Base-by-base conservation (phyloP, 805 yeast genomes). In the Candida xiaguanensis region DNA sequence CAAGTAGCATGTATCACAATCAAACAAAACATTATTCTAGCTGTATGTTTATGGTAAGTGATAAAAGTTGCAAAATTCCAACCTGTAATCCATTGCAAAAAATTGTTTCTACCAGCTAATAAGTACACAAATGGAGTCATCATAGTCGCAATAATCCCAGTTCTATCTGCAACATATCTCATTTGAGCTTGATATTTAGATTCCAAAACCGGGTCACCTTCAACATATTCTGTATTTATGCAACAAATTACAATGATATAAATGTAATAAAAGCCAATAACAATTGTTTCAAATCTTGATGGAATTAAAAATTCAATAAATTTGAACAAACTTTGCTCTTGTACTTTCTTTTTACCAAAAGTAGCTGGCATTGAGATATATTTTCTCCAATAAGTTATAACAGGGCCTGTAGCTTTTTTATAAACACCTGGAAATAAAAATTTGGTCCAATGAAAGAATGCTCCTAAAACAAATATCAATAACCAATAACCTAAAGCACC, bases 401-500 rank as follows among this genome's bases (percentile, higher is more conserved):
- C 15, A 3, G 50, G 55, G 0, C 69, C 69, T 15, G 61, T 61
- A 12, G 59, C 47, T 3, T 46, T 39, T 23, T 56, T 54, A 8
- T 57, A 44, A 17, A 65, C 33, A 1, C 55, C 42, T 3, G 80
- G 80, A 19, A 65, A 59, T n/a, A 74, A 44, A 30, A 58, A 49
- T 24, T 55, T 51, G 5, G 58, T 26, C 76, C 78, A 72, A 43
- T 75, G 69, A 32, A 56, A 49, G 5, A 74, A 16, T 1, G 67
- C 65, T 3, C 74, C 65, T 20, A 69, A 24, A 0, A 77, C 20
- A 39, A 75, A 48, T 25, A 78, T 56, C 1, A 64, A 37, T 3
- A 62, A 70, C 79, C 81, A 75, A 46, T 68, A 75, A 0, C 73
- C 72, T 15, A 78, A 41, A 26, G 67, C 42, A 1, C 67, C 77